Conservation (phyloP, 805 yeast species). For the Ogataea dorogensis region DNA sequence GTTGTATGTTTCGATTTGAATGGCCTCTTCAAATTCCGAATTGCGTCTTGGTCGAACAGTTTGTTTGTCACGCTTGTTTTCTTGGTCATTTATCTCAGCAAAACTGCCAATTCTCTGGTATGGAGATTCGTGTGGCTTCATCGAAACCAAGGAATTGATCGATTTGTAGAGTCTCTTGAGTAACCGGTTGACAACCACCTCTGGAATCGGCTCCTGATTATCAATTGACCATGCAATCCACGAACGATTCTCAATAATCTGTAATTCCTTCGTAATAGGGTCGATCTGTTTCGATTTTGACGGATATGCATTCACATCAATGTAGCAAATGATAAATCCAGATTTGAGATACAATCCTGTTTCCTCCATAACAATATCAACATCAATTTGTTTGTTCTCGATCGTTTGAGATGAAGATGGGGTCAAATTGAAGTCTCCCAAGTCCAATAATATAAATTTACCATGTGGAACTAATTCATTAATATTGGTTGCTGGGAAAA, state of each 20-base stretch:
- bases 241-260: conserved; percentile 11
- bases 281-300: conserved; percentile 7
- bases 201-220: conserved; percentile 32
- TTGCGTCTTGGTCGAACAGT: conserved; percentile 10
- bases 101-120: conserved; percentile 31
- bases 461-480: conserved; percentile 55
- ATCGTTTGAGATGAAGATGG: not conserved
- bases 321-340: conserved; percentile 43
- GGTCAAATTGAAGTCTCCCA: conserved; percentile 46
- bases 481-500: conserved; percentile 56
- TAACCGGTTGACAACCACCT: conserved; percentile 43
- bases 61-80: not conserved
- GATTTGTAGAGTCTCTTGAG: conserved; percentile 48
- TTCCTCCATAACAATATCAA: conserved; percentile 53
- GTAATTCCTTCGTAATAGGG: conserved; percentile 3
- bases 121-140: conserved; percentile 22
- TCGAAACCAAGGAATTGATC: conserved; percentile 31
- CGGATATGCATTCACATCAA: conserved; percentile 36
- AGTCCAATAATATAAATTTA: conserved; percentile 46
- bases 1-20: conserved; percentile 29
- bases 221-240: conserved; percentile 36
- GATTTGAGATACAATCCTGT: conserved; percentile 53
- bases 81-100: conserved; percentile 20
- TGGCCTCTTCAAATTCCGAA: conserved; percentile 14
- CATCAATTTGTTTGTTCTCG: conserved; percentile 31